These are phyloP conservation scores for Linanthus parryae DNA, from an alignment of 148 eudicot genomes.

Conservation along the genomic window DNA sequence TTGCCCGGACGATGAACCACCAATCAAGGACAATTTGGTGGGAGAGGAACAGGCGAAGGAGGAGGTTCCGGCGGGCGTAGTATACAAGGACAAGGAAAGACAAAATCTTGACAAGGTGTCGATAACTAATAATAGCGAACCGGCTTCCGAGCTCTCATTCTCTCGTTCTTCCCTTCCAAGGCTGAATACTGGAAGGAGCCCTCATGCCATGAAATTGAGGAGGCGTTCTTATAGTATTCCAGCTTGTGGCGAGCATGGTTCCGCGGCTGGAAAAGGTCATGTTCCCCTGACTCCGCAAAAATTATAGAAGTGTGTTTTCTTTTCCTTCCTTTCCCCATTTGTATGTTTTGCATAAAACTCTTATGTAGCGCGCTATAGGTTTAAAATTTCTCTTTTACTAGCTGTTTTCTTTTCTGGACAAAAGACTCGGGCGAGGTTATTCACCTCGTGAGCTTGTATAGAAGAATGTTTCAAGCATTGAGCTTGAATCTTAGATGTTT, in stretches of 20 bases:
- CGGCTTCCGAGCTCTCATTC: conserved; percentile 23
- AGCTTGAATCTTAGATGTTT: too few relatives aligned
- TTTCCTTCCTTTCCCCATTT: too few relatives aligned
- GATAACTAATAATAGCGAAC: conserved; percentile 46
- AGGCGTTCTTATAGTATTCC: conserved; percentile 71
- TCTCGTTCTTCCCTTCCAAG: conserved; percentile 17
- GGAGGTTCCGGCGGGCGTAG: conserved; percentile 8
- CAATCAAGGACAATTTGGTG: conserved; percentile 13
- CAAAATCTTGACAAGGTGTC: conserved; percentile 41
- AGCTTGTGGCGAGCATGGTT: conserved; percentile 30
- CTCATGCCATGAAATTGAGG: conserved; percentile 36
- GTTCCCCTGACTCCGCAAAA: too few relatives aligned
- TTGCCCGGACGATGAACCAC: conserved; percentile 34
- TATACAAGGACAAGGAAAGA: conserved; percentile 22
- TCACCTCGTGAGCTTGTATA: too few relatives aligned
- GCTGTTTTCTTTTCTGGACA: too few relatives aligned
- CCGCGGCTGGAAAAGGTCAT: conserved; percentile 16
- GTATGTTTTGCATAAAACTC: too few relatives aligned
- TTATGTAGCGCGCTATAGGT: too few relatives aligned
- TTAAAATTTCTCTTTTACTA: too few relatives aligned
- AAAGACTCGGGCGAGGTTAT: too few relatives aligned
- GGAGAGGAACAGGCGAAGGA: conserved; percentile 13
- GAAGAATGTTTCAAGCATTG: too few relatives aligned
- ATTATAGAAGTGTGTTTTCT: too few relatives aligned
- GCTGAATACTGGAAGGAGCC: conserved; percentile 34